Base-by-base conservation (phyloP, 2,329 filamentous ascomycete species). In the Sarocladium brachiariae region DNA sequence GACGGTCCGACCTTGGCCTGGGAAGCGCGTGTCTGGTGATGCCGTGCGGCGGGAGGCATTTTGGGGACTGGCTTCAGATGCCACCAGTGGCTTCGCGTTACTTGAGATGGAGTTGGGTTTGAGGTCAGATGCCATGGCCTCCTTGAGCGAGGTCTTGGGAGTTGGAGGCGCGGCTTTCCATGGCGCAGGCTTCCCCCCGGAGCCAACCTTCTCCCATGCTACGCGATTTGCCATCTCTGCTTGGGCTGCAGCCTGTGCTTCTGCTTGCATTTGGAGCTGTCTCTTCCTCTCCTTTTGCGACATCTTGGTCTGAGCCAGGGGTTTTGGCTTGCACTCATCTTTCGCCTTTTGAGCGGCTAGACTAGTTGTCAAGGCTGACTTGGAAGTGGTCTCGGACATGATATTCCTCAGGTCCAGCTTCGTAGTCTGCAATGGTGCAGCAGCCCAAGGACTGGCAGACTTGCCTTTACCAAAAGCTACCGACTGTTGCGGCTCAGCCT, bases 261-360 rank as follows among this genome's bases (percentile, higher is more conserved):
- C 69, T 21, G 75, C 70, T 59, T 87, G 81, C 54, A 81, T 76
- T 59, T 89, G 85, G 59, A 89, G 81, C 56, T 90, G 81, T 62
- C 81, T 87, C 70, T 96, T 97, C 19, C 90, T 83, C 65, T 96
- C 91, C 62, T 93, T 95, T 59, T 97, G 93, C 0, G 91, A 96
- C 57, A 95, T 68, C 63, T 88, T 96, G 0, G 68, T 63, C 14
- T 71, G 69, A 0, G 71, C 59, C 10, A n/a, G 46, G 34, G 60
- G 50, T 56, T 70, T 74, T 47, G 52, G 62, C 50, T 51, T 59
- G 64, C 52, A 16, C 9, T 45, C 19, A 3, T 74, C 70, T 50
- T 68, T 74, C 7, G 57, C 63, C 43, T 65, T 75, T 57, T 80
- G 74, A 1, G 75, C 75, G 4, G 74, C 76, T 10, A 83, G 60